A percentile compares a stretch with the other conserved stretches of the same genome.
These are phyloP conservation scores for Aspergillus niger DNA, from an alignment of 2,329 filamentous ascomycete genomes.

Conservation along the genomic window DNA sequence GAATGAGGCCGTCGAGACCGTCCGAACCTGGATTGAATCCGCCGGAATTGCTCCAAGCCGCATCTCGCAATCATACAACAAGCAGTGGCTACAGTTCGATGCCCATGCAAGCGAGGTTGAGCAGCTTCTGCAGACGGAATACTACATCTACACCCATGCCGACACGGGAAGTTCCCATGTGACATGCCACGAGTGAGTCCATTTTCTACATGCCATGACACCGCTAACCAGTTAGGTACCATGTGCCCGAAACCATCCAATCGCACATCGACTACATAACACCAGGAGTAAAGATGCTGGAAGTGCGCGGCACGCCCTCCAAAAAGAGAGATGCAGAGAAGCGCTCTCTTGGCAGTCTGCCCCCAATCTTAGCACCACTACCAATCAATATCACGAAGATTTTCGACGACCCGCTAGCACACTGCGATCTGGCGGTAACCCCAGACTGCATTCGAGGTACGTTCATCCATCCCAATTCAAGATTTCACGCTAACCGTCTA, in stretches of 20 bases:
- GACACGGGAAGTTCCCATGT: conserved; percentile 33
- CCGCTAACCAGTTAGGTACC: conserved; percentile 39
- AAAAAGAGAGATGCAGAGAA: conserved; percentile 22
- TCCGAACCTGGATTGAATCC: conserved; percentile 56
- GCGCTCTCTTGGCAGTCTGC: conserved; percentile 24
- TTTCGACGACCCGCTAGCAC: conserved; percentile 19
- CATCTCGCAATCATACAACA: conserved; percentile 53
- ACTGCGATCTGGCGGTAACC: conserved; percentile 40
- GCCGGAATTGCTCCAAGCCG: conserved; percentile 55
- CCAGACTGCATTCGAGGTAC: conserved; percentile 44
- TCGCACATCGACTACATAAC: conserved; percentile 60
- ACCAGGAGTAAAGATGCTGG: conserved; percentile 43
- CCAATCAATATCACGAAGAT: conserved; percentile 12
- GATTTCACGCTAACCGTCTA: conserved; percentile 15
- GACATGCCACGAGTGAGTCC: conserved; percentile 41
- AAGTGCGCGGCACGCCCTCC: conserved; percentile 25
- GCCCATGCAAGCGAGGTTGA: conserved; percentile 57
- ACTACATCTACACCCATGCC: conserved; percentile 53
- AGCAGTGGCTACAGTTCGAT: conserved; percentile 58
- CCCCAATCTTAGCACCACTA: conserved; percentile 31
- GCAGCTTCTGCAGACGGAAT: conserved; percentile 56
- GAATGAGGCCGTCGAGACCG: conserved; percentile 51
- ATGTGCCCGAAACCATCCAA: conserved; percentile 51
- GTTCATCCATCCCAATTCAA: conserved; percentile 5
- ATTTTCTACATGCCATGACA: no score